Base-by-base conservation (phyloP, 73 alveolate genomes). In the Paramecium caudatum region DNA sequence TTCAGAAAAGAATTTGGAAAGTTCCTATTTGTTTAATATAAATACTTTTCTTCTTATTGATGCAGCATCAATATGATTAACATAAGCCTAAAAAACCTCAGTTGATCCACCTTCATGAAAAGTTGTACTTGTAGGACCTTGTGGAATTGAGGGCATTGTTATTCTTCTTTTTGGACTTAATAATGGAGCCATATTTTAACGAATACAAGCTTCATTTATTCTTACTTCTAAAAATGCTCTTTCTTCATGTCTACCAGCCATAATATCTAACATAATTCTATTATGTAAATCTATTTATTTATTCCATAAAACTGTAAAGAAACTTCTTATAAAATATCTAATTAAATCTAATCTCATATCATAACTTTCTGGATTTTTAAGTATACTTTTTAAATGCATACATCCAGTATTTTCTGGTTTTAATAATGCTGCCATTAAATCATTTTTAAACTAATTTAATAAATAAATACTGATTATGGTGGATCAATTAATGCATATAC, bases 41-140 rank as follows among this genome's bases (percentile, higher is more conserved):
- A 16, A 49, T 55, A 55, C 80, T 10, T 55, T 84, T 70, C 98
- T 91, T 27, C 83, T 84, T 7, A 78, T 46, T 5, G 90, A 48
- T 25, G 83, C 97, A 10, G 98, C 97, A 91, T 95, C 98, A 23
- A 94, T 68, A 33, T 94, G 97, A 61, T 95, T 95, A 17, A 95
- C 92, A 82, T 91, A 94, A 1, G 93, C 91, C 23, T 70, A 34
- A 39, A 83, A 32, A 25, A 82, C 81, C 46, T 74, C 88, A 37
- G 88, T 74, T 0, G 88, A 63, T 8, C 68, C 69, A 74, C 46
- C 46, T 21, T 74, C 88, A 37, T 74, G 68, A 41, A 74, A 74
- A 3, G 88, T 74, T 21, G 88, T 74, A 3, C 69, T 9, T 0
- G 65, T 74, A 21, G 69, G 62, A 8, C 88, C 88, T 74, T 74